Evolutionary conservation across 2,329 filamentous ascomycete species (phyloP), one percentile per base, ranked within the genome.

Genomic region (Sordariomycetes sp.): DNA sequence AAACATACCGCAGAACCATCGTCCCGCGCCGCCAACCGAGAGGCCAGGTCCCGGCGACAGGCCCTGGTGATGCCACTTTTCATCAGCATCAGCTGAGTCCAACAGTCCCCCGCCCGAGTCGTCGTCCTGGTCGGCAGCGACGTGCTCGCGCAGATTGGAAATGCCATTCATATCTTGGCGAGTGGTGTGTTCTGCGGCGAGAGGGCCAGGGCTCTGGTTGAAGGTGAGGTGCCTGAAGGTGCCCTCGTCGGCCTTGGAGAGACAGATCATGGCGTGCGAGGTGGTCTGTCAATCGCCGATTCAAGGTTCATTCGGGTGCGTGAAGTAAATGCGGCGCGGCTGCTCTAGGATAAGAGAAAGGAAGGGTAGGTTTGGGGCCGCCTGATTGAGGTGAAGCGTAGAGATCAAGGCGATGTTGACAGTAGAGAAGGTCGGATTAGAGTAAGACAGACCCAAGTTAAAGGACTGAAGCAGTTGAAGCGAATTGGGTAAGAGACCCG

Each of bases 111-210:
- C 46, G 15, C 48, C 50, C 14, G 46, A 50, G 27, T 44, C 50
- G 37, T 49, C 50, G 36, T 58, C 54, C 44, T 57, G 50, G 32
- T 45, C 44, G 39, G 56, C 51, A 24, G 57, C 50, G 19, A 61
- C 53, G 39, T 59, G 56, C 44, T 64, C 59, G 16, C 68, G 63
- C 15, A 63, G 51, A 49, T 74, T 74, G 42, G 65, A 57, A 41
- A 69, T 68, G 41, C 70, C 70, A 40, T 72, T 72, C 38, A 73
- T 55, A 46, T 74, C 70, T 55, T 72, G 62, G 43, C 69, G 57
- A 26, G 70, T 72, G 18, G 70, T 74, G 32, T 68, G 49, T 32
- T 64, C 58, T 15, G 64, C 48, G 17, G 67, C 59, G 34, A 73
- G 51, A 17, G 58, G 60, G 2, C 66, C 61, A 21, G 70, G 70